Evolutionary conservation across 1,284 basidiomycete species (phyloP).

Genomic region (Ganoderma meredithae): DNA sequence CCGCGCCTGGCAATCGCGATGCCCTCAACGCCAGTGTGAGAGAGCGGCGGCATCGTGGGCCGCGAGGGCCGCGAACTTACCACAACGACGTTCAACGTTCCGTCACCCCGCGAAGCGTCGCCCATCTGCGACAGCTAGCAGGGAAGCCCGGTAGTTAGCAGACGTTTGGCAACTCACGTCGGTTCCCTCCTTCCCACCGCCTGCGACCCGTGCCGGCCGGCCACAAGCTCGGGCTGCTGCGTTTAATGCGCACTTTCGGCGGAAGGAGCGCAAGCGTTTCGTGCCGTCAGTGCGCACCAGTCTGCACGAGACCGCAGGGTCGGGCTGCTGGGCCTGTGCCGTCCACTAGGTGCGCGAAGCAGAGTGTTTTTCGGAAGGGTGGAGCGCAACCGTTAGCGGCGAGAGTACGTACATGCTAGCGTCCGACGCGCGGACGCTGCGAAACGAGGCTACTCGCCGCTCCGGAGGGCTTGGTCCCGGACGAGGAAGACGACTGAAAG

Average conservation of each 20-base stretch:
- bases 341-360: neutral
- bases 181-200: too few relatives aligned
- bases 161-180: neutral
- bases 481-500: neutral
- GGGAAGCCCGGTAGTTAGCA: neutral
- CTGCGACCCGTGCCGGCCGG: slow-evolving; percentile 1
- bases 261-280: neutral
- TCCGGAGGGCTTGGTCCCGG: slow-evolving; percentile 1
- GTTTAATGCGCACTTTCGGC: neutral
- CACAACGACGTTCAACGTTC: slow-evolving; percentile 4
- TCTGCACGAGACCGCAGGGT: neutral
- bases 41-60: neutral
- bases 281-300: neutral
- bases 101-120: neutral
- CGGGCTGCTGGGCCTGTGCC: neutral
- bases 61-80: neutral
- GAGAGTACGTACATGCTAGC: neutral
- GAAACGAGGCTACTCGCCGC: slow-evolving; percentile 11
- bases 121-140: neutral
- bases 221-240: neutral
- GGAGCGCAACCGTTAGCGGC: neutral
- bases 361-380: neutral
- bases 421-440: slow-evolving; percentile 10
- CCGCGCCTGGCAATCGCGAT: slow-evolving; percentile 9
- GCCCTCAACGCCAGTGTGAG: neutral